Conservation (phyloP, 768 basidiomycete genomes). For the Suillus fuscotomentosus region DNA sequence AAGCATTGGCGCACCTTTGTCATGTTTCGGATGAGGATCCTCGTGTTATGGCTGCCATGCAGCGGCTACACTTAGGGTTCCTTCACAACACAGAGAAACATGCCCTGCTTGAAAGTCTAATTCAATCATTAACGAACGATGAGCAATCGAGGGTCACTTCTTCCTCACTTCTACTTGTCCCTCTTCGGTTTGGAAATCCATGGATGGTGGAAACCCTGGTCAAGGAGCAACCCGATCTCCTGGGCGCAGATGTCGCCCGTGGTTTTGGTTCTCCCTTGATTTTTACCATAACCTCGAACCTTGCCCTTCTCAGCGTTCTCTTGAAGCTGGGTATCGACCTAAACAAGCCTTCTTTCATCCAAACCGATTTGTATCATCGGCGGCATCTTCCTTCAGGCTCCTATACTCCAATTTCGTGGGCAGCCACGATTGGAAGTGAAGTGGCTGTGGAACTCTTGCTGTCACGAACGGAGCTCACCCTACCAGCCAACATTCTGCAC, state of each 20-base stretch:
- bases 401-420: neutral
- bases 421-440: neutral
- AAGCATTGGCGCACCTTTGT: neutral
- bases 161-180: too few relatives aligned
- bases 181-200: too few relatives aligned
- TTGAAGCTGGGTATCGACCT: neutral
- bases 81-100: too few relatives aligned
- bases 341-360: neutral
- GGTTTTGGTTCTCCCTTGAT: neutral
- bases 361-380: neutral
- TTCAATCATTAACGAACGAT: too few relatives aligned
- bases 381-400: neutral
- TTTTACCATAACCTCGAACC: neutral
- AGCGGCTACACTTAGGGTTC: too few relatives aligned
- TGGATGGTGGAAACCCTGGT: too few relatives aligned
- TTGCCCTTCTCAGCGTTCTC: neutral
- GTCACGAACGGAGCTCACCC: neutral
- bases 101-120: too few relatives aligned
- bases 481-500: too few relatives aligned
- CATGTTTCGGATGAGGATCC: too few relatives aligned
- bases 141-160: too few relatives aligned
- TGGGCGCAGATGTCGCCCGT: neutral
- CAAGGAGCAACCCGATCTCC: too few relatives aligned
- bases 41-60: too few relatives aligned
- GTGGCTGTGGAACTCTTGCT: neutral